These are phyloP conservation scores for Dianthus caryophyllus DNA, from an alignment of 148 eudicot genomes.

Conservation along the genomic window DNA sequence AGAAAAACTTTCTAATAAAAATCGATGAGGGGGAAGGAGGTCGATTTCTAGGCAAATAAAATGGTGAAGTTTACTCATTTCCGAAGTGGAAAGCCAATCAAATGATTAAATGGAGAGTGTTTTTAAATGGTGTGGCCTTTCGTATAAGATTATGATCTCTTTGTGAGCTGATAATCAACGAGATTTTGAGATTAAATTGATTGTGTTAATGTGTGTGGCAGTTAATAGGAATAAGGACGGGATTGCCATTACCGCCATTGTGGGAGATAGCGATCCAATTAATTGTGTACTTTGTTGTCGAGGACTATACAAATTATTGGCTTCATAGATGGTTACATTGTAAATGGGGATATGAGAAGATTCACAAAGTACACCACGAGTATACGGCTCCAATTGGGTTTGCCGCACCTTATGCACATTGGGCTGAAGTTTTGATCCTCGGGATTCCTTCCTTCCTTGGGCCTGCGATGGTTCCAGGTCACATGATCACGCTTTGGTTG, in stretches of 20 bases:
- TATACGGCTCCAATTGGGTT: conserved; percentile 75
- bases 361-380: conserved; percentile 90
- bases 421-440: conserved; percentile 83
- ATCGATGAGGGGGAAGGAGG: no score
- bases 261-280: conserved; percentile 65
- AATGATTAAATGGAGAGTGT: no score
- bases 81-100: no score
- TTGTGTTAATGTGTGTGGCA: conserved; percentile 24
- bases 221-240: conserved; percentile 74
- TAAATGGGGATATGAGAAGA: conserved; percentile 87
- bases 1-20: no score
- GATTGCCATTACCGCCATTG: conserved; percentile 74
- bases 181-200: conserved; percentile 8
- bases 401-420: conserved; percentile 91
- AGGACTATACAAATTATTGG: conserved; percentile 90
- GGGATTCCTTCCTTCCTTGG: conserved; percentile 89
- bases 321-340: conserved; percentile 72
- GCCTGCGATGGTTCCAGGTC: conserved; percentile 83
- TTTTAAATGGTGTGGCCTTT: background rate
- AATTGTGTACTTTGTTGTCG: conserved; percentile 63
- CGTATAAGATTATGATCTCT: background rate
- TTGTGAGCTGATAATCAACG: conserved; percentile 1
- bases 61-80: no score
- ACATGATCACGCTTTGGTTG: conserved; percentile 87
- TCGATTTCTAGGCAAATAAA: no score